Conservation (phyloP, 1,284 basidiomycete genomes). For the Psilocybe mexicana region DNA sequence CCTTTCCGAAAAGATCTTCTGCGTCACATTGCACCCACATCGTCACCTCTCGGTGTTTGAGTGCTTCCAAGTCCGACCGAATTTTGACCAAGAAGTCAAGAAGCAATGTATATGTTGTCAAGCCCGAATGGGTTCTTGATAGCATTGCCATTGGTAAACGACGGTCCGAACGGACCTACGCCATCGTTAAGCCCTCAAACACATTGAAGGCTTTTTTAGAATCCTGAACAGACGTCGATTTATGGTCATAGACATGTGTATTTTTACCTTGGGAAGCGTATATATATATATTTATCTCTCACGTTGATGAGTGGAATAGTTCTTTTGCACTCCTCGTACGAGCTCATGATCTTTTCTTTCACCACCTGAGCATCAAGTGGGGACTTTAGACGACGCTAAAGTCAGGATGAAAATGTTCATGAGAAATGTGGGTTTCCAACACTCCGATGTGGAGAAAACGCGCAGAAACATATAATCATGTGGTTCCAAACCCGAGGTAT, state of each 20-base stretch:
- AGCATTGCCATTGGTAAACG: constrained; percentile 59
- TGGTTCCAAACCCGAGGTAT: constrained; percentile 8
- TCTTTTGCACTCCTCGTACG: not conserved
- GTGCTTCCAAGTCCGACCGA: constrained; percentile 64
- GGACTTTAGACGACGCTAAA: constrained; percentile 4
- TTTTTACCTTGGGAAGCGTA: not conserved
- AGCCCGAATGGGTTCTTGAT: constrained; percentile 72
- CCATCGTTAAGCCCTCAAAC: constrained; percentile 41
- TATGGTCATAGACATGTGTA: not conserved
- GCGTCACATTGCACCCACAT: constrained; percentile 70
- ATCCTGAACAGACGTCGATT: not conserved
- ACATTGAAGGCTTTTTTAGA: constrained; percentile 26
- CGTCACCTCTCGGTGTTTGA: constrained; percentile 66
- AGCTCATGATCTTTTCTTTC: not conserved
- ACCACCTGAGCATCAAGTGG: constrained; percentile 15
- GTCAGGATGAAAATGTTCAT: constrained; percentile 3
- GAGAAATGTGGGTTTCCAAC: constrained; percentile 2
- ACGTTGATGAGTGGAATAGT: constrained; percentile 1
- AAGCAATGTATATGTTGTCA: constrained; percentile 55
- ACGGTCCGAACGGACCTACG: constrained; percentile 56
- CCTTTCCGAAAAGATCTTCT: constrained; percentile 38
- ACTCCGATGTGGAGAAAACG: not conserved
- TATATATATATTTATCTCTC: not conserved
- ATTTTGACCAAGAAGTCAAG: constrained; percentile 50
- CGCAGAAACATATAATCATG: constrained; percentile 11